Percentiles rank a stretch among this genome's conserved stretches.
phyloP scores from a whole-genome alignment of 768 basidiomycete genomes.

The Boletus patriciae region DNA sequence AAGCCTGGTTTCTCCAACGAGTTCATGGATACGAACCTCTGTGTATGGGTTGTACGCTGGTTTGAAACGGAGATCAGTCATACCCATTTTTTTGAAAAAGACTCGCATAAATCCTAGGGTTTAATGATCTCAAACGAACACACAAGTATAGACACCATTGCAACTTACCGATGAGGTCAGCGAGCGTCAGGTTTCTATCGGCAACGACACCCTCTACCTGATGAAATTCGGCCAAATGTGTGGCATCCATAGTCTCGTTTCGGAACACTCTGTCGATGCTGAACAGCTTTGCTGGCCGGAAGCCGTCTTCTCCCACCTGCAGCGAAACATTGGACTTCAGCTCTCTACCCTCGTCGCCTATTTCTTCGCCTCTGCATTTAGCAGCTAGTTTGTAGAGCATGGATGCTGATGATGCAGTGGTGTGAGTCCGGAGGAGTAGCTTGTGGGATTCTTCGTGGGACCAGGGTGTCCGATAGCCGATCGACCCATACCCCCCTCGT shows the following conservation, averaged over 20 bases:
- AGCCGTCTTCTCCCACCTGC: slow-evolving; percentile 57
- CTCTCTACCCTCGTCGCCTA: slow-evolving; percentile 37
- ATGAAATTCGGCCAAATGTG: slow-evolving; percentile 98
- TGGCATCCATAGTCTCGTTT: slow-evolving; percentile 98
- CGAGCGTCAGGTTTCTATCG: slow-evolving; percentile 87
- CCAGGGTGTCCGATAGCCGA: slow-evolving; percentile 98
- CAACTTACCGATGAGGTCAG: slow-evolving; percentile 85
- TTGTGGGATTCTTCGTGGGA: slow-evolving; percentile 88
- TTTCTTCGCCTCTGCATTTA: slow-evolving; percentile 62
- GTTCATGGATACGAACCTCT: slow-evolving; percentile 52
- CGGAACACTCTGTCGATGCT: slow-evolving; percentile 98
- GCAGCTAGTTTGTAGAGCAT: slow-evolving; percentile 96
- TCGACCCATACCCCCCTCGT: slow-evolving; percentile 85
- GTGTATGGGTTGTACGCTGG: slow-evolving; percentile 99
- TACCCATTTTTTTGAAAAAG: slow-evolving; percentile 98
- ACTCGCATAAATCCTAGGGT: slow-evolving; percentile 91
- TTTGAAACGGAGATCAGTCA: slow-evolving; percentile 93
- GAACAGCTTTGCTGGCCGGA: slow-evolving; percentile 91
- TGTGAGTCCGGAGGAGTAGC: slow-evolving; percentile 93
- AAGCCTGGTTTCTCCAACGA: background rate
- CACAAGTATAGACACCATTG: background rate
- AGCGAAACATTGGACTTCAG: slow-evolving; percentile 4
- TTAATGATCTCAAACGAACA: background rate
- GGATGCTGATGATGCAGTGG: slow-evolving; percentile 89
- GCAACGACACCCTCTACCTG: slow-evolving; percentile 99